These are phyloP conservation scores for Fomitopsis betulina DNA, from an alignment of 1,284 basidiomycete genomes.

Conservation along the genomic window DNA sequence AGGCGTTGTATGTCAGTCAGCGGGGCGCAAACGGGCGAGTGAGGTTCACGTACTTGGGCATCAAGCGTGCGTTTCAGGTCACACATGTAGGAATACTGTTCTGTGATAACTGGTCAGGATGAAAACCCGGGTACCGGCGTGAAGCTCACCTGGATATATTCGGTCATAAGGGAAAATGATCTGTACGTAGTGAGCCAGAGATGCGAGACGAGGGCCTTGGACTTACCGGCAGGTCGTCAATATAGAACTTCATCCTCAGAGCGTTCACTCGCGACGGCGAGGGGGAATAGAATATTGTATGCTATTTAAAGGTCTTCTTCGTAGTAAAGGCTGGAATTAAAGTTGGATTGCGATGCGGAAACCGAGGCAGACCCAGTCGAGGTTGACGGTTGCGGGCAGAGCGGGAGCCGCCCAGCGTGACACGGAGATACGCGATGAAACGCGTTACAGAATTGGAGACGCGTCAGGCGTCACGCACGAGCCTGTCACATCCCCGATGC, in stretches of 20 bases:
- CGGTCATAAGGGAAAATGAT: slow-evolving; percentile 92
- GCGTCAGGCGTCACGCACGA: slow-evolving; percentile 8
- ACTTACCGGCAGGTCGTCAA: slow-evolving; percentile 87
- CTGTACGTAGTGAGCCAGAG: slow-evolving; percentile 32
- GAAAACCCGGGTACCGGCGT: background rate
- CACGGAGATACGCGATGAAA: background rate
- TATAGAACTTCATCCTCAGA: slow-evolving; percentile 85
- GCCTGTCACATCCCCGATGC: slow-evolving; percentile 15
- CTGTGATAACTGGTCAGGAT: slow-evolving; percentile 33
- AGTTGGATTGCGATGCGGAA: background rate
- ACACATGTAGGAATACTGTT: slow-evolving; percentile 99
- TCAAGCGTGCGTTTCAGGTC: slow-evolving; percentile 96
- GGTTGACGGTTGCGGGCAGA: background rate
- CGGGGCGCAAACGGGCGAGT: background rate
- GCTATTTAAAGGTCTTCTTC: background rate
- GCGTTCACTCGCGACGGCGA: background rate
- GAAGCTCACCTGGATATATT: slow-evolving; percentile 70
- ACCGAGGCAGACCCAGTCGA: background rate
- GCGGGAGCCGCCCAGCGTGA: background rate
- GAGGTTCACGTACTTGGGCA: slow-evolving; percentile 53
- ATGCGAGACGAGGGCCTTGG: background rate
- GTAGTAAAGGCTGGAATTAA: background rate
- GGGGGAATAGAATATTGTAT: background rate
- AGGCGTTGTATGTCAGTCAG: background rate
- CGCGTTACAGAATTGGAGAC: background rate